Evolutionary conservation across 1,139 yeast genomes (phyloP).

Genomic region (Nematodospora anomalae): DNA sequence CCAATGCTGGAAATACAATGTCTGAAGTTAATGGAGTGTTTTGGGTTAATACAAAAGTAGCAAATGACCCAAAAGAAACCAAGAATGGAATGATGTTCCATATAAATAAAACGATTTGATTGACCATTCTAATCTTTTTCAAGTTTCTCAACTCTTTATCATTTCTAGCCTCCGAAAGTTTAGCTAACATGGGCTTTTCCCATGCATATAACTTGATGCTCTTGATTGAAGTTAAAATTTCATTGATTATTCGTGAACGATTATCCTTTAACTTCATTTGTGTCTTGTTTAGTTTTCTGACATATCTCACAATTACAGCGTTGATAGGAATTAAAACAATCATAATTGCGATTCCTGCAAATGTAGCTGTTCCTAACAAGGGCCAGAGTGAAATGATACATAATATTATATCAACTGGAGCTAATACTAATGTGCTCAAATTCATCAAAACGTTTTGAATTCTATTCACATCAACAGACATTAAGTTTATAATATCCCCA

Average conservation of each 20-base stretch:
- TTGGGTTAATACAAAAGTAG: conserved; percentile 19
- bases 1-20: conserved; percentile 35
- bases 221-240: conserved; percentile 34
- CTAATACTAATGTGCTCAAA: conserved; percentile 25
- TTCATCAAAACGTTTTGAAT: conserved; percentile 23
- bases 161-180: conserved; percentile 30
- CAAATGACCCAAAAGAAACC: conserved; percentile 28
- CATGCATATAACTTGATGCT: conserved; percentile 36
- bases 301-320: conserved; percentile 40
- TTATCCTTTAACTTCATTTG: conserved; percentile 64
- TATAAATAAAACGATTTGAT: conserved; percentile 27
- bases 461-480: conserved; percentile 33
- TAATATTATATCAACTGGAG: conserved; percentile 27
- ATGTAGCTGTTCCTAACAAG: conserved; percentile 31
- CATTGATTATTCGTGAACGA: conserved; percentile 34
- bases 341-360: conserved; percentile 30
- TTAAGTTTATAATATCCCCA: conserved; percentile 36
- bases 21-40: conserved; percentile 29
- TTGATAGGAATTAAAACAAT: conserved; percentile 30
- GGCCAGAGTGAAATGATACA: conserved; percentile 26
- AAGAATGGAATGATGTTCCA: conserved; percentile 36
- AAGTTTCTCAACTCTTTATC: conserved; percentile 28
- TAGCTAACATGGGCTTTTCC: conserved; percentile 34
- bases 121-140: conserved; percentile 24
- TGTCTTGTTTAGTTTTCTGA: conserved; percentile 50